Conservation (phyloP, 805 yeast genomes). For the Starmerella floricola region DNA sequence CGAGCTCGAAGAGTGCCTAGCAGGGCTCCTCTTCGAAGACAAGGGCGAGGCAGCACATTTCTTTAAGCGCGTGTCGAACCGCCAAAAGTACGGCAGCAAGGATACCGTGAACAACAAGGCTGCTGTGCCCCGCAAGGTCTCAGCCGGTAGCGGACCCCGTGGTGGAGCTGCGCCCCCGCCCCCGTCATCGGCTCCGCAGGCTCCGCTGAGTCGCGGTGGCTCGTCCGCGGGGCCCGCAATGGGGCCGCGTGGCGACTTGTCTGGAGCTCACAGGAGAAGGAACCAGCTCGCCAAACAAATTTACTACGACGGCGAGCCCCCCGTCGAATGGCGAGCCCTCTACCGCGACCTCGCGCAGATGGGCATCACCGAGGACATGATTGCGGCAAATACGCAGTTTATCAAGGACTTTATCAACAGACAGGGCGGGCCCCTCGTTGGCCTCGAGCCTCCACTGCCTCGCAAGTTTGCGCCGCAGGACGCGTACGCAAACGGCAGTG, state of each 20-base stretch:
- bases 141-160: no score
- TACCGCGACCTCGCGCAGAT: conserved; percentile 60
- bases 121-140: conserved; percentile 52
- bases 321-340: conserved; percentile 70
- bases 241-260: conserved; percentile 58
- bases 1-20: conserved; percentile 80
- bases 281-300: conserved; percentile 28
- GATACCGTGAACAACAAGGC: conserved; percentile 76
- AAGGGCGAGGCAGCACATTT: conserved; percentile 78
- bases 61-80: conserved; percentile 56
- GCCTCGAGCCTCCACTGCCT: conserved; percentile 76
- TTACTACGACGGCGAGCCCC: conserved; percentile 69
- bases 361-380: conserved; percentile 80
- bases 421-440: conserved; percentile 70
- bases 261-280: conserved; percentile 26
- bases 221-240: conserved; percentile 1
- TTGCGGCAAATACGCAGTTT: conserved; percentile 72
- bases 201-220: conserved; percentile 3
- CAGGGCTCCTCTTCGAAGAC: conserved; percentile 82
- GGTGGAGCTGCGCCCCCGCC: conserved; percentile 26
- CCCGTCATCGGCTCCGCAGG: conserved; percentile 46
- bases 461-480: conserved; percentile 33
- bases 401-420: conserved; percentile 64
- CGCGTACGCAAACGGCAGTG: conserved; percentile 3
- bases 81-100: conserved; percentile 77